Percentiles rank a stretch among this genome's conserved stretches.
Conservation (phyloP, 2,329 filamentous ascomycete genomes). For the Cytospora mali region DNA sequence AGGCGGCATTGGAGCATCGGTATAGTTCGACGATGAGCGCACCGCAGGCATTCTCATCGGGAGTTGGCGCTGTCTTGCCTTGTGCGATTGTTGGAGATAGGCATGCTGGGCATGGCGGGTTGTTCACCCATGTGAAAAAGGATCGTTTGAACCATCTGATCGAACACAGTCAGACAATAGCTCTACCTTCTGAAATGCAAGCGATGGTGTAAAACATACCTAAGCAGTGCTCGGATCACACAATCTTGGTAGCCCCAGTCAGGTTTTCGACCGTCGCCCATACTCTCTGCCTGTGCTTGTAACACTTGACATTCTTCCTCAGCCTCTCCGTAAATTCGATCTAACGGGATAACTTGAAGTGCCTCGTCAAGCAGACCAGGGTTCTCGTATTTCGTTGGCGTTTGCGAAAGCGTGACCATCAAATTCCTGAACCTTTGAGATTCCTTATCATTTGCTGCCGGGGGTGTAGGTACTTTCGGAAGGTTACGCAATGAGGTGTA, state of each 20-base stretch:
- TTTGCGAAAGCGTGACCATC: conserved; percentile 81
- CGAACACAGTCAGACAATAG: conserved; percentile 22
- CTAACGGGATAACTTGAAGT: conserved; percentile 80
- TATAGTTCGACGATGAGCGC: conserved; percentile 89
- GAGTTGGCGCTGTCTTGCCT: conserved; percentile 81
- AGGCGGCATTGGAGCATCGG: conserved; percentile 75
- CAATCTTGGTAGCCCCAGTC: conserved; percentile 99
- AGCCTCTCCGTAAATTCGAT: conserved; percentile 89
- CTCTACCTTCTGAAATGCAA: conserved; percentile 27
- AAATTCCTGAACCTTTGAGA: conserved; percentile 80
- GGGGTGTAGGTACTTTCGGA: conserved; percentile 69
- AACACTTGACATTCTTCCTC: conserved; percentile 91
- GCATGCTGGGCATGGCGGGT: conserved; percentile 83
- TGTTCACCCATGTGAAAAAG: conserved; percentile 97
- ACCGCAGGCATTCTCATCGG: conserved; percentile 86
- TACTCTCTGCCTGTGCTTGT: conserved; percentile 83
- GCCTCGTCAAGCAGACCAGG: conserved; percentile 93
- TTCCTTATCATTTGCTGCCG: conserved; percentile 63
- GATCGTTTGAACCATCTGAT: conserved; percentile 89
- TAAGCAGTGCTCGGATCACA: conserved; percentile 83
- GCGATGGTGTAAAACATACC: conserved; percentile 53
- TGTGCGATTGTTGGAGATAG: conserved; percentile 79
- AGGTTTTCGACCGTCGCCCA: conserved; percentile 76
- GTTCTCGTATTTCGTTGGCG: conserved; percentile 94
- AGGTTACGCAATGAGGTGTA: conserved; percentile 55